Conservation (phyloP, 768 basidiomycete genomes). For the Suillus occidentalis region DNA sequence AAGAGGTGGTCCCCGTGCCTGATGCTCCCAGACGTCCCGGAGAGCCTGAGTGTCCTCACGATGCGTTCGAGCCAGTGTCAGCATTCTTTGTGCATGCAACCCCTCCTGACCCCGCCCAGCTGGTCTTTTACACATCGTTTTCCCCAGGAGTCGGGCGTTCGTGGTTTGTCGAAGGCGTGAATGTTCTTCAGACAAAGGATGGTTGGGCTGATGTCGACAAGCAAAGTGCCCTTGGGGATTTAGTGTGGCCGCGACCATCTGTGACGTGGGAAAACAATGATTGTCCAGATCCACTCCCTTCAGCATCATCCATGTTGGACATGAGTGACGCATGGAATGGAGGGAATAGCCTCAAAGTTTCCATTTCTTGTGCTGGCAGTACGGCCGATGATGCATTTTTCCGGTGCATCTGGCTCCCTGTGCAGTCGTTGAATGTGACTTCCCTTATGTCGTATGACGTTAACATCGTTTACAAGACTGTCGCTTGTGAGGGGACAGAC, state of each 20-base stretch:
- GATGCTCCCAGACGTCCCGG: conserved; percentile 35
- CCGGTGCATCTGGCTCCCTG: conserved; percentile 61
- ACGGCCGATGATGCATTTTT: conserved; percentile 48
- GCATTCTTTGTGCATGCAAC: conserved; percentile 51
- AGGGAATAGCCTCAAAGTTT: conserved; percentile 56
- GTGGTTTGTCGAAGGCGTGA: conserved; percentile 68
- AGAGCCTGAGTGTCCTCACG: conserved; percentile 49
- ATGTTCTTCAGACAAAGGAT: conserved; percentile 43
- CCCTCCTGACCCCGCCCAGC: conserved; percentile 53
- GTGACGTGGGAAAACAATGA: conserved; percentile 50
- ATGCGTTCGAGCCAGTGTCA: conserved; percentile 51
- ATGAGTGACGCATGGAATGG: conserved; percentile 74
- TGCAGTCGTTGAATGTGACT: conserved; percentile 60
- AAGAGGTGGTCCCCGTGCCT: conserved; percentile 45
- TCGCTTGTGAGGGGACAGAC: conserved; percentile 31
- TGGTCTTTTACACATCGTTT: conserved; percentile 66
- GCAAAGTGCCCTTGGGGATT: conserved; percentile 64
- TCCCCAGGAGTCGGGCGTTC: conserved; percentile 65
- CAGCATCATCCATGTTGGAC: conserved; percentile 43
- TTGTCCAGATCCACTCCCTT: conserved; percentile 40
- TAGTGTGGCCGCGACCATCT: conserved; percentile 65
- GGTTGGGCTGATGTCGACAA: conserved; percentile 86
- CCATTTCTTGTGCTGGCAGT: conserved; percentile 40
- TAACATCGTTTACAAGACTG: conserved; percentile 52
- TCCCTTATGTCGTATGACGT: conserved; percentile 47